Base-by-base conservation (phyloP, 345 rosid genomes). In the Acer negundo region DNA sequence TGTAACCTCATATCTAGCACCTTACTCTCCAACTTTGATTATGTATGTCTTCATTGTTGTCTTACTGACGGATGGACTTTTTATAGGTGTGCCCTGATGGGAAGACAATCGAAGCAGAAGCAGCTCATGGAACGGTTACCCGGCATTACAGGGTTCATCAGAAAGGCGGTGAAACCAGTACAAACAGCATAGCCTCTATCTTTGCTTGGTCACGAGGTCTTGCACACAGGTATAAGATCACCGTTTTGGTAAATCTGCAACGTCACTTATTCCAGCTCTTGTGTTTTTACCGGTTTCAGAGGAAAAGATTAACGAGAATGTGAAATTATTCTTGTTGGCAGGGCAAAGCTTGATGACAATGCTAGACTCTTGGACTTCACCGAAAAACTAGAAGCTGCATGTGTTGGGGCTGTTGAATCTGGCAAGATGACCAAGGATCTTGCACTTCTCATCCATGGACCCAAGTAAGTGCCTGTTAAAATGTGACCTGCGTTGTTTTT, bases 381-480 rank as follows among this genome's bases (percentile, higher is more conserved):
- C 0, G 86, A 92, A 85, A 96, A 94, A 85, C 97, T 96, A 22
- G 99, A 96, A 87, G 97, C 90, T 11, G 97, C 98, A 55, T 96
- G 99, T 76, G 61, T 96, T 47, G 97, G 90, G 75, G 67, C 84
- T 40, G 99, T 96, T 53, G 99, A 96, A 77, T 89, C 95, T 75
- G 98, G 98, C 72, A 96, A 92, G 90, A 96, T 96, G 99, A 96
- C 99, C 75, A 96, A 96, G 82, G 98, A 96, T 90, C 98, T 96
- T 70, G 97, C 99, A 6, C 89, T 96, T 78, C 78, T 96, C 68
- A 87, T 85, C 80, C 93, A 96, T 76, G 97, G 99, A 76, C 75
- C 97, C 22, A 92, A 89, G 97, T 94, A 75, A 67, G 90, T 78
- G 23, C 64, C 23, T 64, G 6, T 31, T 38, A 62, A 16, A 28